Percentiles rank a stretch among this genome's conserved stretches.
Evolutionary conservation across 2,329 filamentous ascomycete species (phyloP).

Genomic region (Monosporascus cannonballus): DNA sequence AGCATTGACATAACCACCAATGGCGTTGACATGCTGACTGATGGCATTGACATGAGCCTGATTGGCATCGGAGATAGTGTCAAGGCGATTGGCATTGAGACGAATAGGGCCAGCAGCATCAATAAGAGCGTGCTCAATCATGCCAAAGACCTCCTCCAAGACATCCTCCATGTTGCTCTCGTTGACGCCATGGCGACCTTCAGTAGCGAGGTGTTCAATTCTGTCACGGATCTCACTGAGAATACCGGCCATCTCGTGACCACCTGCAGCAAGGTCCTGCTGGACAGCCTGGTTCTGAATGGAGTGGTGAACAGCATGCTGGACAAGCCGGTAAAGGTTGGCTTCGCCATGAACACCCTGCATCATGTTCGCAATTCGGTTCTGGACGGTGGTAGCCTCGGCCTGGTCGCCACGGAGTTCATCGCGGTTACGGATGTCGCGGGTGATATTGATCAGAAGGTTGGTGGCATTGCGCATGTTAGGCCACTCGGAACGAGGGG

Average conservation of each 20-base stretch:
- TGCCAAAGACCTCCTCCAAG: conserved; percentile 15
- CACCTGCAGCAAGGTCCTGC: conserved; percentile 31
- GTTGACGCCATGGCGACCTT: conserved; percentile 13
- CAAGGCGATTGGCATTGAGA: conserved; percentile 2
- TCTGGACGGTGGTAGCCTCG: conserved; percentile 13
- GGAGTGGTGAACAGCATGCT: conserved; percentile 20
- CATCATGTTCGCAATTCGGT: conserved; percentile 18
- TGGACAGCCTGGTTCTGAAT: conserved; percentile 36
- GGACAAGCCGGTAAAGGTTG: conserved; percentile 19
- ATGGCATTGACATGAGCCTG: conserved; percentile 19
- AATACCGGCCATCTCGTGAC: conserved; percentile 9
- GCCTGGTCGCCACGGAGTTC: conserved; percentile 14
- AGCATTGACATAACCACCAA: conserved; percentile 19
- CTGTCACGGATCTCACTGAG: conserved; percentile 10
- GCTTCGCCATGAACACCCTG: conserved; percentile 18
- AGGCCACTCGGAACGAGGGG: conserved; percentile 12
- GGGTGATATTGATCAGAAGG: conserved; percentile 27
- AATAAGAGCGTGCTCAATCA: conserved; percentile 17
- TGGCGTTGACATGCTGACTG: conserved; percentile 17
- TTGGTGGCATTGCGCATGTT: conserved; percentile 1
- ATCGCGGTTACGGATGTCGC: conserved; percentile 31
- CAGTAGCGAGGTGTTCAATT: conserved; percentile 32
- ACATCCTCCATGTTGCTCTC: conserved; percentile 15
- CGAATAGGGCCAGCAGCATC: conserved; percentile 10
- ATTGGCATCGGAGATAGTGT: conserved; percentile 2